Base-by-base conservation (phyloP, 768 basidiomycete species). In the Lentinula raphanica region DNA sequence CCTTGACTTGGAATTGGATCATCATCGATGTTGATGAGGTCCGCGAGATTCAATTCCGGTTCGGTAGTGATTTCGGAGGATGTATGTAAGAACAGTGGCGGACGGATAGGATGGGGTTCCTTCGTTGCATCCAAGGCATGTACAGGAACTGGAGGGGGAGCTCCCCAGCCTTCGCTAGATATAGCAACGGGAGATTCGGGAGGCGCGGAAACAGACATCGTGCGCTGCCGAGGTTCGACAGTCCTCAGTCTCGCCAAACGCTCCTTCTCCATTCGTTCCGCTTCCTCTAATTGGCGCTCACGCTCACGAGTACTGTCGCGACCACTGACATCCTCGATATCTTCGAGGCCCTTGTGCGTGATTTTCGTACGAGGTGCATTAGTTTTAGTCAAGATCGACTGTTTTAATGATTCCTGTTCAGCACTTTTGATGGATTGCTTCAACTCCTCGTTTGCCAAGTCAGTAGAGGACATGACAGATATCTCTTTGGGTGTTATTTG, bases 341-440 rank as follows among this genome's bases (percentile, higher is more conserved):
- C 88, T 76, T 94, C 87, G 61, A 94, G 73, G 54, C 93, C 93
- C 72, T 96, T 96, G 77, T 94, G 93, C 27, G 93, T 96, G 60
- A 93, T 88, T 71, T 94, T 95, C 32, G 81, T 80, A 64, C 79
- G 78, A 55, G 92, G 90, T 23, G 82, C 79, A 8, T 76, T 74
- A 8, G 82, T 77, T 71, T 87, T 90, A 67, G 84, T 81, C 59
- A 94, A 74, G 63, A 95, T 94, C 7, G 92, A 92, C 69, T 93
- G 86, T 68, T 85, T 87, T 64, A 96, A 73, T 1, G 90, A 84
- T 72, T 91, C 90, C 66, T 90, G 80, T 68, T 93, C 88, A 23
- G 89, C 87, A 49, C 83, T 82, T 68, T 85, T 88, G 67, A 93
- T 94, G 54, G 88, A 86, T 67, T 88, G 81, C 68, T 92, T 86